These are phyloP conservation scores for Hypoxylon perforatum DNA, from an alignment of 495 filamentous ascomycete species.

Conservation along the genomic window DNA sequence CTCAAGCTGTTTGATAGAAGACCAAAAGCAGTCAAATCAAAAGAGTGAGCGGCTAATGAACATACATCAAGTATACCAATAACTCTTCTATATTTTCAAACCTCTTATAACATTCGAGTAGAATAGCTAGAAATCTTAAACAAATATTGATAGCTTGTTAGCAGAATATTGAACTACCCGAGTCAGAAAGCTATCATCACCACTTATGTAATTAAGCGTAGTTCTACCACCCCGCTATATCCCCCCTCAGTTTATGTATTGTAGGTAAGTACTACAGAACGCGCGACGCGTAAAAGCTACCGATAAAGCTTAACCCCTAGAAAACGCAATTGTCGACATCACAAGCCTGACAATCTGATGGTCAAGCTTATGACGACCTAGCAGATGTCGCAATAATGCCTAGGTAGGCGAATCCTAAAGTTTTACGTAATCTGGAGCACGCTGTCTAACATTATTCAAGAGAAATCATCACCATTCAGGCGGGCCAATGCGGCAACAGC, in stretches of 20 bases:
- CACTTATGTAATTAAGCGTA: constrained; percentile 11
- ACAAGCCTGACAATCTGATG: constrained; percentile 12
- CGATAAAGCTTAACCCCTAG: constrained; percentile 15
- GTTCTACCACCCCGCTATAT: background rate
- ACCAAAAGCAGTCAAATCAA: background rate
- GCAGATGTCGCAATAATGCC: constrained; percentile 60
- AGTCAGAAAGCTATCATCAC: no score
- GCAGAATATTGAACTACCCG: no score
- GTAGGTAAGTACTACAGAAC: background rate
- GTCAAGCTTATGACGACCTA: background rate
- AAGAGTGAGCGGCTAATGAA: no score
- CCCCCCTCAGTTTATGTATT: background rate
- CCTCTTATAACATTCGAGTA: no score
- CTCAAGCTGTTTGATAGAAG: background rate
- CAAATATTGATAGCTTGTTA: no score
- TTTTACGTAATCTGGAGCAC: background rate
- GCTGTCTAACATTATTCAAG: constrained; percentile 58
- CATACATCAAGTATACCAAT: no score
- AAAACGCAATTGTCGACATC: background rate
- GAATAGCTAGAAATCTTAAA: no score
- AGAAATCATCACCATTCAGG: constrained; percentile 99
- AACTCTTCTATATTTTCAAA: no score
- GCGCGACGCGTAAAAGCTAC: constrained; percentile 35
- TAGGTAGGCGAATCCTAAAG: constrained; percentile 48
- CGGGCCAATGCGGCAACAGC: constrained; percentile 99